These are phyloP conservation scores for Plectosphaerella plurivora DNA, from an alignment of 2,329 filamentous ascomycete genomes.

Conservation along the genomic window DNA sequence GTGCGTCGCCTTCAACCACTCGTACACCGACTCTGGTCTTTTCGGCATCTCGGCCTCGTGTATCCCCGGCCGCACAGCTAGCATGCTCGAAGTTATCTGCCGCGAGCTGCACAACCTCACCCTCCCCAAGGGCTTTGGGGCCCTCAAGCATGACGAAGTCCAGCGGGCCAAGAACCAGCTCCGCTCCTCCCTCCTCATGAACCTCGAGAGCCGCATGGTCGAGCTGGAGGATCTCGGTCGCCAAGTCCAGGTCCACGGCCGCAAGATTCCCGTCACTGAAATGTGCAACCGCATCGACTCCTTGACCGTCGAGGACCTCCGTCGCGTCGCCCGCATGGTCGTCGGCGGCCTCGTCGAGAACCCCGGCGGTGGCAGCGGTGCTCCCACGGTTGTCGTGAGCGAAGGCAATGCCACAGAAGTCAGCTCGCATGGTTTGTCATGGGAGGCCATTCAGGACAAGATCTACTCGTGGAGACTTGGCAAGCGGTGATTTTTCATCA, in stretches of 20 bases:
- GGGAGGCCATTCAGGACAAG: constrained; percentile 85
- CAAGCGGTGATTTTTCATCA: constrained; percentile 26
- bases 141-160: constrained; percentile 73
- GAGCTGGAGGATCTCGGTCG: constrained; percentile 93
- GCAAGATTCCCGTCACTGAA: constrained; percentile 84
- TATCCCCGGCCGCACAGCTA: constrained; percentile 67
- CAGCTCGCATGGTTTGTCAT: constrained; percentile 64
- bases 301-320: constrained; percentile 74
- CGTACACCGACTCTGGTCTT: constrained; percentile 90
- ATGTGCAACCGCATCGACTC: constrained; percentile 87
- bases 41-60: constrained; percentile 92
- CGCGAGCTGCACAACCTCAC: constrained; percentile 78
- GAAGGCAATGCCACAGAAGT: constrained; percentile 75
- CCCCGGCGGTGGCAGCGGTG: constrained; percentile 71
- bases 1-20: constrained; percentile 95
- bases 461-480: constrained; percentile 84
- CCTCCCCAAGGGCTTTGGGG: constrained; percentile 67
- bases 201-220: constrained; percentile 94
- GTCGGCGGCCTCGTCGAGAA: constrained; percentile 76
- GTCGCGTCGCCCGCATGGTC: constrained; percentile 74
- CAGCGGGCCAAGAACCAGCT: constrained; percentile 96
- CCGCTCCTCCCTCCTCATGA: constrained; percentile 87
- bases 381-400: constrained; percentile 91
- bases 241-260: constrained; percentile 94
- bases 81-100: constrained; percentile 95